Conservation (phyloP, 345 rosid genomes). For the Salix viminalis region DNA sequence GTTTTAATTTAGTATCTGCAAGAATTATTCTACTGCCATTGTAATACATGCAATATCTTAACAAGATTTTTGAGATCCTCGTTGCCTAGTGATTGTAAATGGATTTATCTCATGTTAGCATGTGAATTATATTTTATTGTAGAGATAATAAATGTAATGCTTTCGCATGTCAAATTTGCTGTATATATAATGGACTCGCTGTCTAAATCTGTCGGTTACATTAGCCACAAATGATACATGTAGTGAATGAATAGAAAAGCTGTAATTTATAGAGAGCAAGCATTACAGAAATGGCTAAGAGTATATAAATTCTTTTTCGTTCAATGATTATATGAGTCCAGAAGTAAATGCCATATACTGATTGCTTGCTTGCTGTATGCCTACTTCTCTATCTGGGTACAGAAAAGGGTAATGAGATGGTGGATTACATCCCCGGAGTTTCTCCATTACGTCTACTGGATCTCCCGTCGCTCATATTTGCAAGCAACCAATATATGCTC, state of each 20-base stretch:
- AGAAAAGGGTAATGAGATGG: not conserved
- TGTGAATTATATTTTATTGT: not conserved
- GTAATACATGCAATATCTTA: too few relatives aligned
- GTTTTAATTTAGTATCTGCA: not conserved
- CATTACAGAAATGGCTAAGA: too few relatives aligned
- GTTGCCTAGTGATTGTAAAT: not conserved
- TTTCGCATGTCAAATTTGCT: not conserved
- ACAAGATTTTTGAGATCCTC: not conserved
- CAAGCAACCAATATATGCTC: not conserved
- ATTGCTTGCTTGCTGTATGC: not conserved
- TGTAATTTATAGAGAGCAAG: too few relatives aligned
- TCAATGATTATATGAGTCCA: not conserved
- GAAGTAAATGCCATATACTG: not conserved
- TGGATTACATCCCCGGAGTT: constrained; percentile 3
- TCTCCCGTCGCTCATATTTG: not conserved
- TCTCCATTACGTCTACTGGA: not conserved
- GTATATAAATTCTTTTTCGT: not conserved
- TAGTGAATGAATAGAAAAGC: too few relatives aligned
- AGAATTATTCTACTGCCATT: not conserved
- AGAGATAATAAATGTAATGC: too few relatives aligned
- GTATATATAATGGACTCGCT: not conserved
- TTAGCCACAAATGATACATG: not conserved
- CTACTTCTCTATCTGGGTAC: not conserved
- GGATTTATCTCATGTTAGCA: not conserved
- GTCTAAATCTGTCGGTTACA: not conserved